Evolutionary conservation across 345 rosid genomes (phyloP).

Genomic region (Toxicodendron radicans): DNA sequence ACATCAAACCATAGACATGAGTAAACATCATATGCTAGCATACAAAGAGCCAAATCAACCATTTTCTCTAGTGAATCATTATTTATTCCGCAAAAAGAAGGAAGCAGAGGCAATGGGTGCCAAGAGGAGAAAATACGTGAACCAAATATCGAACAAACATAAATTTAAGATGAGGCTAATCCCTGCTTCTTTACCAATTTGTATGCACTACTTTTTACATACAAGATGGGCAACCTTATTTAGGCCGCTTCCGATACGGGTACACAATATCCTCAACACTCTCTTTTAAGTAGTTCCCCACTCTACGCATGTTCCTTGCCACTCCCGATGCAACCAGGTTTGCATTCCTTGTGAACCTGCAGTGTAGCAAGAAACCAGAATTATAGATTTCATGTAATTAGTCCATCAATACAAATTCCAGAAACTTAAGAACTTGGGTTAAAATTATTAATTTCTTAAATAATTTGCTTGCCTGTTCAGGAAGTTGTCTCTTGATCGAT

Average conservation of each 20-base stretch:
- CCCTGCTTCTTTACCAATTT: neutral
- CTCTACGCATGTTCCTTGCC: slow-evolving; percentile 54
- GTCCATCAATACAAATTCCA: neutral
- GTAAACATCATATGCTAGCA: too few species aligned
- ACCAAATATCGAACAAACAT: neutral
- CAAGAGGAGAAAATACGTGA: neutral
- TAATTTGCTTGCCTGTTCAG: slow-evolving; percentile 46
- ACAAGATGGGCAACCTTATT: slow-evolving; percentile 30
- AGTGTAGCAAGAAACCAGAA: neutral
- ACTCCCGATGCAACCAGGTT: slow-evolving; percentile 64
- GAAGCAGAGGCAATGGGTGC: neutral
- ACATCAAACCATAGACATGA: neutral
- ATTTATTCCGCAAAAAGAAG: neutral
- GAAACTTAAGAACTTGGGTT: neutral
- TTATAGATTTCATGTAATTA: neutral
- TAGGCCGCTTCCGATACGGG: slow-evolving; percentile 55
- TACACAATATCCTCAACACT: slow-evolving; percentile 47
- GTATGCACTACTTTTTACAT: neutral
- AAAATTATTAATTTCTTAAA: neutral
- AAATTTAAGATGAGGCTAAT: neutral
- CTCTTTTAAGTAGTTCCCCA: slow-evolving; percentile 57
- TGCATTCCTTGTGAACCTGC: slow-evolving; percentile 65
- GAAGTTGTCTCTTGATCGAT: slow-evolving; percentile 47
- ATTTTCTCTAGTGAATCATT: neutral
- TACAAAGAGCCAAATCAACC: neutral